Base-by-base conservation (phyloP, 2,329 filamentous ascomycete species). In the Mollisia scopiformis region DNA sequence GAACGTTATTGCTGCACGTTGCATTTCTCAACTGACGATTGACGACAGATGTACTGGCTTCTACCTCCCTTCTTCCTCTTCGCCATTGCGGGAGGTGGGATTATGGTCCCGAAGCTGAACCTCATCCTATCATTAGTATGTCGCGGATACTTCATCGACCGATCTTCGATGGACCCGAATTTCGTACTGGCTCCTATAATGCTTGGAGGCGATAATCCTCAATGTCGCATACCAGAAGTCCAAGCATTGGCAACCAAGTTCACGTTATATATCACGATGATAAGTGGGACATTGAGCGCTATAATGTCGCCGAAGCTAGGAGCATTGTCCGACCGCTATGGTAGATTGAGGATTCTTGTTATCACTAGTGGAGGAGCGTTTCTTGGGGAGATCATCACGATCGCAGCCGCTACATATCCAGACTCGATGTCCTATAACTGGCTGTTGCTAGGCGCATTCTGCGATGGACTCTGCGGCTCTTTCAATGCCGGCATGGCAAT, bases 381-480 rank as follows among this genome's bases (percentile, higher is more conserved):
- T 3, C 61, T 88, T 1, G 86, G 83, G 53, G 95, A 98, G 74
- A 74, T 89, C 41, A 82, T 96, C 62, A 92, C 89, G 6, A 91
- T 97, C 59, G 73, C 95, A 3, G 88, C 92, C 2, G 93, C 88
- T 25, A 89, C 83, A 63, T 93, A 86, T 68, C 90, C 93, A 0
- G 86, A 93, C 11, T 77, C 77, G 0, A 78, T 97, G 54, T 84
- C 89, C 63, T 91, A 96, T 69, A 88, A 90, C 58, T 90, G 91
- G 84, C 79, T 99, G 23, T 78, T 98, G 6, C 74, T 94, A 1
- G 92, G 92, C 10, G 85, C 88, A 35, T 80, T 91, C 10, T 80
- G 93, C 49, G 95, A 99, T 72, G 95, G 95, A 4, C 72, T 97
- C 5, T 88, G 88, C 10, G 95, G 95, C 7, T 97, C 93, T 0